A percentile compares a stretch with the other conserved stretches of the same genome.
Conservation (phyloP, 2,329 filamentous ascomycete species). For the Paramyrothecium sp. region DNA sequence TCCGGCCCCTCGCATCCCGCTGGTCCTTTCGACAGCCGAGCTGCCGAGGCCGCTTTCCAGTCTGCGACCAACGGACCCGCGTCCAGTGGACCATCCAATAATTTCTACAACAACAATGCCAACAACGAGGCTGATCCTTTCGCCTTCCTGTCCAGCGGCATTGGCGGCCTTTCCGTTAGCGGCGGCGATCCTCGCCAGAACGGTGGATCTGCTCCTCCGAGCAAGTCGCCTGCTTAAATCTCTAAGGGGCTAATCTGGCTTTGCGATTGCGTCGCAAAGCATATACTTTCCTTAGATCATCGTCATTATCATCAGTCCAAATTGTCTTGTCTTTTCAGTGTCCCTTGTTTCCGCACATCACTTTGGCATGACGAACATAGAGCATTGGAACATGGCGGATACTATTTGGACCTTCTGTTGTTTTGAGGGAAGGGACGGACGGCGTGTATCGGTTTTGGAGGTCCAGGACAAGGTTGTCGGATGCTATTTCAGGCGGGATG, state of each 20-base stretch:
- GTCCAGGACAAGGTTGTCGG: constrained; percentile 37
- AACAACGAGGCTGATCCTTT: constrained; percentile 73
- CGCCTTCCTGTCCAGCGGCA: constrained; percentile 73
- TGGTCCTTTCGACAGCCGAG: constrained; percentile 87
- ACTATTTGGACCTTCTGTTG: constrained; percentile 41
- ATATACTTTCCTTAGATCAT: constrained; percentile 22
- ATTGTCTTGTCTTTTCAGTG: neutral
- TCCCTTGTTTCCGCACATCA: constrained; percentile 16
- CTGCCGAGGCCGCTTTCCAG: constrained; percentile 91
- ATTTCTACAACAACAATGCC: constrained; percentile 55
- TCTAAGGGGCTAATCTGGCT: constrained; percentile 10
- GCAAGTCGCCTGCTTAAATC: constrained; percentile 58
- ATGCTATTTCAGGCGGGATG: constrained; percentile 33
- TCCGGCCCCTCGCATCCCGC: constrained; percentile 78
- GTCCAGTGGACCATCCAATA: constrained; percentile 67
- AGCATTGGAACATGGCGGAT: constrained; percentile 43
- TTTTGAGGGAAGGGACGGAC: constrained; percentile 35
- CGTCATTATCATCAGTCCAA: constrained; percentile 15
- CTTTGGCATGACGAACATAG: constrained; percentile 44
- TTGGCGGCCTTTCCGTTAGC: constrained; percentile 70
- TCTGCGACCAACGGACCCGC: constrained; percentile 80
- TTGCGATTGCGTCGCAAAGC: constrained; percentile 20
- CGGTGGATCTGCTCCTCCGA: constrained; percentile 53
- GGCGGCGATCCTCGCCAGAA: constrained; percentile 64
- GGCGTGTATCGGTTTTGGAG: constrained; percentile 35